phyloP scores from a whole-genome alignment of 768 basidiomycete species.

The Russula virescens region DNA sequence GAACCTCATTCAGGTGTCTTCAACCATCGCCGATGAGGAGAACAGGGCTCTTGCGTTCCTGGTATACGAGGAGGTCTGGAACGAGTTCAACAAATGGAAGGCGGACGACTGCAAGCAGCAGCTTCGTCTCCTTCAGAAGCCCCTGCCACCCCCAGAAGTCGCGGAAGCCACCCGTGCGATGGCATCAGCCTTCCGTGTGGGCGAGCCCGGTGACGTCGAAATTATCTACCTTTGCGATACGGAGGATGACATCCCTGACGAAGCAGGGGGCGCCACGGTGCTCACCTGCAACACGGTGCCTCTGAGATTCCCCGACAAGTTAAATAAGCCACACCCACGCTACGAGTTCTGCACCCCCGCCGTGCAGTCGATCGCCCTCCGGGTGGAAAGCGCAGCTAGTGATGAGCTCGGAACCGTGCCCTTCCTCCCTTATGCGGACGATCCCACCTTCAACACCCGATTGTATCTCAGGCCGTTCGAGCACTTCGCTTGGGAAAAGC shows the following conservation, averaged over 20 bases:
- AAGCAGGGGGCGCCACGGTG: neutral
- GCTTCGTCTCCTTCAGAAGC: slow-evolving; percentile 20
- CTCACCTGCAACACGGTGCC: neutral
- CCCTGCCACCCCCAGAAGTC: slow-evolving; percentile 7
- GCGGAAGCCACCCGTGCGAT: neutral
- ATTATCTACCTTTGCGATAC: slow-evolving; percentile 3
- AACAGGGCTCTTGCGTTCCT: neutral
- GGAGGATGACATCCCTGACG: slow-evolving; percentile 14
- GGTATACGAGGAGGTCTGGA: slow-evolving; percentile 27
- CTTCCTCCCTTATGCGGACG: slow-evolving; percentile 61
- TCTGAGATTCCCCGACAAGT: slow-evolving; percentile 1
- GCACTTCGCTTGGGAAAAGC: slow-evolving; percentile 46
- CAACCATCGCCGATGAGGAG: neutral
- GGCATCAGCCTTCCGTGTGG: neutral
- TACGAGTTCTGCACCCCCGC: slow-evolving; percentile 58
- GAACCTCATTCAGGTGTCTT: neutral
- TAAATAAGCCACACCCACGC: slow-evolving; percentile 29
- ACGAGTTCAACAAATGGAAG: slow-evolving; percentile 30
- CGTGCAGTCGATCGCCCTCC: slow-evolving; percentile 38
- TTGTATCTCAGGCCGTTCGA: slow-evolving; percentile 40
- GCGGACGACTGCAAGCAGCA: slow-evolving; percentile 19
- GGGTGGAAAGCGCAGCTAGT: neutral
- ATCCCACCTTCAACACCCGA: slow-evolving; percentile 43
- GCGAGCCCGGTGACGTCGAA: slow-evolving; percentile 4
- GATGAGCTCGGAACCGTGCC: slow-evolving; percentile 50